A percentile compares a stretch with the other conserved stretches of the same genome.
These are phyloP conservation scores for Reutealis trisperma DNA, from an alignment of 345 rosid species.

Conservation along the genomic window DNA sequence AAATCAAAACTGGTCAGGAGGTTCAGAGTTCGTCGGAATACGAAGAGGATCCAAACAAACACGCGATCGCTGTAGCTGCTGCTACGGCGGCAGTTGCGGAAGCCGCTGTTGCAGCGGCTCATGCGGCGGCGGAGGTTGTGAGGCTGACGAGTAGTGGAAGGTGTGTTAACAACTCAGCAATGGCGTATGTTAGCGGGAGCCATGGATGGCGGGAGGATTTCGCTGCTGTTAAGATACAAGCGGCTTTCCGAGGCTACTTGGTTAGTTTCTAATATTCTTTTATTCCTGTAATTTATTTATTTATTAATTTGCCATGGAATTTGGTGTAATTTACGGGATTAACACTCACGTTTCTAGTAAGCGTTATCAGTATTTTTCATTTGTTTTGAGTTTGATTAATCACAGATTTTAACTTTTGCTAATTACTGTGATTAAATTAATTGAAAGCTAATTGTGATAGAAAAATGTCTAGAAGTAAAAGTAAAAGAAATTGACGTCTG, in stretches of 20 bases:
- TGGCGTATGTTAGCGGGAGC: slow-evolving; percentile 36
- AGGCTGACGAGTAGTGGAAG: slow-evolving; percentile 77
- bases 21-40: slow-evolving; percentile 19
- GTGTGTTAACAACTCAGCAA: slow-evolving; percentile 29
- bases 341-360: background rate
- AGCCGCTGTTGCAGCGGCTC: slow-evolving; percentile 77
- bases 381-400: background rate
- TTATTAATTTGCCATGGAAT: background rate
- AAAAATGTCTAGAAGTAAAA: background rate
- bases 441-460: too few species aligned
- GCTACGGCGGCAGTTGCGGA: slow-evolving; percentile 82
- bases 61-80: slow-evolving; percentile 79
- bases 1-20: background rate
- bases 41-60: slow-evolving; percentile 42
- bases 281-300: background rate
- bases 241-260: slow-evolving; percentile 89
- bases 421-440: background rate
- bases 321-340: slow-evolving; percentile 15
- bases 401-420: background rate
- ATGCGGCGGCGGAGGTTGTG: slow-evolving; percentile 75
- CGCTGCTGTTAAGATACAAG: slow-evolving; percentile 78
- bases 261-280: slow-evolving; percentile 38
- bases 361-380: too few species aligned
- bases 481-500: background rate
- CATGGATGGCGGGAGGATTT: slow-evolving; percentile 33